Evolutionary conservation across 441 rosid genomes (phyloP).

Genomic region (Caryocar brasiliense): DNA sequence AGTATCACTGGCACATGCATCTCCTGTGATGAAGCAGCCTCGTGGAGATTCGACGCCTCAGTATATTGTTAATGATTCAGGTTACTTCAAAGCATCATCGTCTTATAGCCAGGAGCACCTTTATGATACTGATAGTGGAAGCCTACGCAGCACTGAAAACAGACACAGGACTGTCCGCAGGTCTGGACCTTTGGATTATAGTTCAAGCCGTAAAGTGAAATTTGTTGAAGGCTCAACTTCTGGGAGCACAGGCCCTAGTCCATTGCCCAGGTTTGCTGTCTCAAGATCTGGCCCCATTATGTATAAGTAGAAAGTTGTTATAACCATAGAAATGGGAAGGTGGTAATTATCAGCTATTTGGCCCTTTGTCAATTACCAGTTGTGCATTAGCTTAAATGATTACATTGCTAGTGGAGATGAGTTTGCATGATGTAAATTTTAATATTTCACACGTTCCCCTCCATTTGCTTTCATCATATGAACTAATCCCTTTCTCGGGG

Average conservation of each 20-base stretch:
- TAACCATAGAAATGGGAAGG: not conserved
- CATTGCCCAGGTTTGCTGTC: slow-evolving; percentile 84
- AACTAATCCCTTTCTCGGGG: no score
- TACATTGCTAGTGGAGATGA: not conserved
- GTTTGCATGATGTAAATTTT: no score
- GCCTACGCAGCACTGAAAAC: slow-evolving; percentile 31
- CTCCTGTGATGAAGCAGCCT: slow-evolving; percentile 56
- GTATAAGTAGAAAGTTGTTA: slow-evolving; percentile 42
- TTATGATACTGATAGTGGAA: slow-evolving; percentile 42
- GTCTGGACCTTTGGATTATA: slow-evolving; percentile 90
- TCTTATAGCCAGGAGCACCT: slow-evolving; percentile 57
- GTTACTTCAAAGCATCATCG: slow-evolving; percentile 73
- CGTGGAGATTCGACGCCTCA: slow-evolving; percentile 83
- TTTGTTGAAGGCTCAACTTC: slow-evolving; percentile 55
- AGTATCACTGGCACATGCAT: slow-evolving; percentile 58
- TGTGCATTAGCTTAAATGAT: not conserved
- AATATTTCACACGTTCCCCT: no score
- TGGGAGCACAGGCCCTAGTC: slow-evolving; percentile 75
- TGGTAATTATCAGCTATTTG: slow-evolving; percentile 13
- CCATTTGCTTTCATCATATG: no score
- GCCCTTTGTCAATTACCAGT: slow-evolving; percentile 1
- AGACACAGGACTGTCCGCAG: slow-evolving; percentile 60
- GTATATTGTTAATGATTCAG: slow-evolving; percentile 45
- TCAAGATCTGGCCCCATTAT: slow-evolving; percentile 94
- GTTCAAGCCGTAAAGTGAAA: slow-evolving; percentile 67